These are phyloP conservation scores for Backusella mclennaniae DNA, from an alignment of 192 early-diverging fungal genomes.

Conservation along the genomic window DNA sequence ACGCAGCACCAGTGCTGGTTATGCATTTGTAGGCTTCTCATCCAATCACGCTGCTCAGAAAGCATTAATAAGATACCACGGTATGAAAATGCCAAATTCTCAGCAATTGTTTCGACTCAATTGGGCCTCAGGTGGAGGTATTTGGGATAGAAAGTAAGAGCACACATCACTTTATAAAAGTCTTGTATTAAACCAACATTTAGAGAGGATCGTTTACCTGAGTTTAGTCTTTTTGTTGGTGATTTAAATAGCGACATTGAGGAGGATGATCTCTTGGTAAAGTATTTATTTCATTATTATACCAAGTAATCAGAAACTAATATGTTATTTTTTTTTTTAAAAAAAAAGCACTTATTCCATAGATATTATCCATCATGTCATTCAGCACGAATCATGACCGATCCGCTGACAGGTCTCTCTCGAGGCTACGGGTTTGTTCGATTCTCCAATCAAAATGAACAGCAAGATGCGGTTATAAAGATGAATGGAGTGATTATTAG, in stretches of 20 bases:
- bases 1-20: slow-evolving; percentile 66
- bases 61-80: slow-evolving; percentile 73
- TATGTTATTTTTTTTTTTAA: not conserved
- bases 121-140: slow-evolving; percentile 90
- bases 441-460: slow-evolving; percentile 84
- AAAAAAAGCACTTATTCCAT: slow-evolving; percentile 50
- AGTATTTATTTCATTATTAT: slow-evolving; percentile 19
- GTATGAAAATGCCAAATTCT: slow-evolving; percentile 79
- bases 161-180: not conserved
- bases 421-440: slow-evolving; percentile 96
- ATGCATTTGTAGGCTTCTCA: slow-evolving; percentile 92
- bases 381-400: slow-evolving; percentile 93
- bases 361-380: slow-evolving; percentile 81
- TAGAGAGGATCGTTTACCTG: slow-evolving; percentile 65
- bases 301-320: not conserved
- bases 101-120: slow-evolving; percentile 87
- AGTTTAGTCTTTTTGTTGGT: slow-evolving; percentile 95
- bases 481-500: slow-evolving; percentile 87
- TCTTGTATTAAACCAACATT: too few relatives aligned
- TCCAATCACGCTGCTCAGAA: slow-evolving; percentile 65
- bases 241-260: slow-evolving; percentile 90
- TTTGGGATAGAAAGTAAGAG: slow-evolving; percentile 53
- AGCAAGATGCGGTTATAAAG: slow-evolving; percentile 83
- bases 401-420: slow-evolving; percentile 77
- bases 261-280: slow-evolving; percentile 78